Evolutionary conservation across 2,329 filamentous ascomycete genomes (phyloP).

Genomic region (Aspergillus novoparasiticus): DNA sequence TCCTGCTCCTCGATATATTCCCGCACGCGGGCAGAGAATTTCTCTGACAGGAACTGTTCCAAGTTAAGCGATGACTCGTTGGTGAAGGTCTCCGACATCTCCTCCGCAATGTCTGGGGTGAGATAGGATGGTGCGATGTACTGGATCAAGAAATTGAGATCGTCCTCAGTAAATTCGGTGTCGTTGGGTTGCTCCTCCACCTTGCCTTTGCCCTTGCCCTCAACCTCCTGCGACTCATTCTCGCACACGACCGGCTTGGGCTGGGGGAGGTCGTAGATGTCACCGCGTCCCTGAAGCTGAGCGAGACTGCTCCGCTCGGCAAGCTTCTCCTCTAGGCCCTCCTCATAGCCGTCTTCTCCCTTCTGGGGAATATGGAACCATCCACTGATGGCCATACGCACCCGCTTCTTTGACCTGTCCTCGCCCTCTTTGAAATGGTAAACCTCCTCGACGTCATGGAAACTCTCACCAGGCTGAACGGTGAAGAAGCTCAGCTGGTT

Average conservation of each 20-base stretch:
- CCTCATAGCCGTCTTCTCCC: conserved; percentile 87
- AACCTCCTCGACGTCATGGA: conserved; percentile 98
- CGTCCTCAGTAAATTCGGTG: conserved; percentile 69
- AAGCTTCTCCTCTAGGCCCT: conserved; percentile 84
- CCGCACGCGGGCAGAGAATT: conserved; percentile 73
- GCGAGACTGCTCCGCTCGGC: conserved; percentile 88
- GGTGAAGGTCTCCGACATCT: conserved; percentile 76
- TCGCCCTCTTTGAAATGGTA: conserved; percentile 68
- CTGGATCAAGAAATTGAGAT: conserved; percentile 86
- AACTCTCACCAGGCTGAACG: conserved; percentile 97
- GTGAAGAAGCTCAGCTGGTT: conserved; percentile 98
- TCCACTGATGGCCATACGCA: conserved; percentile 96
- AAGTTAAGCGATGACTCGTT: conserved; percentile 84
- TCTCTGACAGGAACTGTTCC: conserved; percentile 73
- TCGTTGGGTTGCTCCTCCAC: conserved; percentile 52
- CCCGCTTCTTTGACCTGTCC: conserved; percentile 61
- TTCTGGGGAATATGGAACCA: conserved; percentile 98
- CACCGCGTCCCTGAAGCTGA: conserved; percentile 88
- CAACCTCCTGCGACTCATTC: conserved; percentile 39
- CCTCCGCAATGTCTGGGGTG: conserved; percentile 85
- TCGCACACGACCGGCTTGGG: conserved; percentile 56
- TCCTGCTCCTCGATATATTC: conserved; percentile 71
- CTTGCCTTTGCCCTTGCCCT: conserved; percentile 42
- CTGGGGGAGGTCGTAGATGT: conserved; percentile 82
- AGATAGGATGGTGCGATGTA: conserved; percentile 90